Conservation (phyloP, 192 early-diverging fungal genomes). For the Backusella morwellensis region DNA sequence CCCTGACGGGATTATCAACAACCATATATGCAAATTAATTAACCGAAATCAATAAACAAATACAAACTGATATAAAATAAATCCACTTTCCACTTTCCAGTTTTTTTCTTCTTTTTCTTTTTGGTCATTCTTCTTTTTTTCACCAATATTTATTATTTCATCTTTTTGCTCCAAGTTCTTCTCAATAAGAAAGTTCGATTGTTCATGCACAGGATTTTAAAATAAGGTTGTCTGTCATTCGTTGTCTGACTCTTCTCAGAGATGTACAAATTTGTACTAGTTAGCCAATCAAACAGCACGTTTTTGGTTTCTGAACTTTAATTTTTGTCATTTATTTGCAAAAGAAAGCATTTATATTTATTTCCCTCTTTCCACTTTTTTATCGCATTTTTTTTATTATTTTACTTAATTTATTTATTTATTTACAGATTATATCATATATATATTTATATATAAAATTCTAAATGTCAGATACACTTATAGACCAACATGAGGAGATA, state of each 20-base stretch:
- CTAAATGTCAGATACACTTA: not conserved
- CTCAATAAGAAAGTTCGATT: not conserved
- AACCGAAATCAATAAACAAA: too few species aligned
- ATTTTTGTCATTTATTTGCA: not conserved
- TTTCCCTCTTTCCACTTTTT: not conserved
- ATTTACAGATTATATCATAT: too few species aligned
- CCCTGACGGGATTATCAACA: too few species aligned
- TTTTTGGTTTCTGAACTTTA: not conserved
- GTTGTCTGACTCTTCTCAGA: not conserved
- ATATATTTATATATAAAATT: too few species aligned
- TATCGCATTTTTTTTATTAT: not conserved
- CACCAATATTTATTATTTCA: not conserved
- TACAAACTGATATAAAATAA: too few species aligned
- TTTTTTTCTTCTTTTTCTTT: too few species aligned
- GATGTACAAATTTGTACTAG: not conserved
- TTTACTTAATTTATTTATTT: not conserved
- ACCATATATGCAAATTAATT: too few species aligned
- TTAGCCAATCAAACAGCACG: not conserved
- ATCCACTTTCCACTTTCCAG: too few species aligned
- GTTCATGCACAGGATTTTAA: not conserved
- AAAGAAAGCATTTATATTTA: not conserved
- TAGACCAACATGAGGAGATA: not conserved
- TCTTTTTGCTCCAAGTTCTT: not conserved
- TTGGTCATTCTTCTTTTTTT: not conserved
- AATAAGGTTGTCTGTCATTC: not conserved